Evolutionary conservation across 2,329 filamentous ascomycete species (phyloP).

Genomic region (Ceratocystis huliohia): DNA sequence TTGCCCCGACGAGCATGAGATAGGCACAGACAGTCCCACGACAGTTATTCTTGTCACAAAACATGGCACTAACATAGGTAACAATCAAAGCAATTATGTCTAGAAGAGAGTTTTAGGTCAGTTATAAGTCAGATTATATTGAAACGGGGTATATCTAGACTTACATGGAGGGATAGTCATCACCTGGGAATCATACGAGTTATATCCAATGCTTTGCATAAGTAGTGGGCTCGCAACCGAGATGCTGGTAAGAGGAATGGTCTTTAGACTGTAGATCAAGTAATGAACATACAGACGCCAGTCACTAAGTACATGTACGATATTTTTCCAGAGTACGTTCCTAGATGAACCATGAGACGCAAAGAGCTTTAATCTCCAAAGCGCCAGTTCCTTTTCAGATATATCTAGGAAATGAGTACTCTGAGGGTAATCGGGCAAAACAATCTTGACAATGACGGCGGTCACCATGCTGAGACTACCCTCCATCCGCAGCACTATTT

Average conservation of each 20-base stretch:
- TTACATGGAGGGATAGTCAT: slow-evolving; percentile 54
- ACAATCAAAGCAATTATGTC: slow-evolving; percentile 18
- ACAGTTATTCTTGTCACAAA: slow-evolving; percentile 50
- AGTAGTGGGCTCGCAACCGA: slow-evolving; percentile 52
- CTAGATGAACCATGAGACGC: slow-evolving; percentile 47
- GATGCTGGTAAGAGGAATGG: slow-evolving; percentile 45
- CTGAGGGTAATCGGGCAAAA: slow-evolving; percentile 55
- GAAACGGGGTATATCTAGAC: slow-evolving; percentile 19
- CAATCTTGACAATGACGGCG: slow-evolving; percentile 50
- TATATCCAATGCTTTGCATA: slow-evolving; percentile 39
- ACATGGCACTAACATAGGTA: slow-evolving; percentile 38
- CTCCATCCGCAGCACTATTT: slow-evolving; percentile 43
- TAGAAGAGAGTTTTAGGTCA: not conserved
- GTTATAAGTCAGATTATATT: not conserved
- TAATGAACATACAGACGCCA: slow-evolving; percentile 58
- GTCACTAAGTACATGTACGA: slow-evolving; percentile 54
- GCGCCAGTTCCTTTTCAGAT: slow-evolving; percentile 45
- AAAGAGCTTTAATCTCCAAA: slow-evolving; percentile 34
- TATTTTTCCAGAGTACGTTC: slow-evolving; percentile 52
- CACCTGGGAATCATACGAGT: slow-evolving; percentile 45
- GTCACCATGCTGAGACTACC: slow-evolving; percentile 53
- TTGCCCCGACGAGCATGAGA: slow-evolving; percentile 34
- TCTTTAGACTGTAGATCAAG: slow-evolving; percentile 39
- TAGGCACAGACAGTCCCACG: slow-evolving; percentile 35
- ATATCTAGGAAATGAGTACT: slow-evolving; percentile 41